These are phyloP conservation scores for Aeschynomene evenia DNA, from an alignment of 306 rosid genomes.

Conservation along the genomic window DNA sequence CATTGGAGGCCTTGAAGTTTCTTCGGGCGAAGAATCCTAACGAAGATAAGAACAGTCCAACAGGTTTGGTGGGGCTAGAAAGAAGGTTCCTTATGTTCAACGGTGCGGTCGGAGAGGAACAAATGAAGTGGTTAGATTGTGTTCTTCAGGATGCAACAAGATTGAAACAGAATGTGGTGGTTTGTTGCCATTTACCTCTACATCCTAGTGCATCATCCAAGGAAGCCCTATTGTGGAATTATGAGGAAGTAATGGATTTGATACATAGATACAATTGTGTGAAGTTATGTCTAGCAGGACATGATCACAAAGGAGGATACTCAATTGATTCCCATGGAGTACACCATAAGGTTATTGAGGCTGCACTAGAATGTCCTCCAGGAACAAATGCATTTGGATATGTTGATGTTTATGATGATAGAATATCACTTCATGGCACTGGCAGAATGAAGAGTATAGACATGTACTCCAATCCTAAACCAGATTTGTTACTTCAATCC, in stretches of 20 bases:
- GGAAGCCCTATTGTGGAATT: conserved; percentile 85
- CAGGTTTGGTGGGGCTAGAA: conserved; percentile 61
- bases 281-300: conserved; percentile 78
- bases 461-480: conserved; percentile 54
- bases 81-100: conserved; percentile 94
- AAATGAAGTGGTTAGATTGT: conserved; percentile 70
- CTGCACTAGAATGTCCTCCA: conserved; percentile 89
- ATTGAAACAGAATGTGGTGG: conserved; percentile 67
- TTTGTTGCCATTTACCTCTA: conserved; percentile 81
- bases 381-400: conserved; percentile 71
- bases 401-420: conserved; percentile 65
- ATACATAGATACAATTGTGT: conserved; percentile 73
- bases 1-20: conserved; percentile 58
- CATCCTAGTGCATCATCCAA: conserved; percentile 58
- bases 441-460: conserved; percentile 63
- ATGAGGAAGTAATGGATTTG: conserved; percentile 70
- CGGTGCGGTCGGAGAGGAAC: conserved; percentile 86
- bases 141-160: conserved; percentile 66
- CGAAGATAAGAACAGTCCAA: conserved; percentile 76
- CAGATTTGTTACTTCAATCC: conserved; percentile 31
- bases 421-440: conserved; percentile 58
- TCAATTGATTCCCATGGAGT: conserved; percentile 76
- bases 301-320: conserved; percentile 86
- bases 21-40: conserved; percentile 77
- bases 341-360: conserved; percentile 88